Base-by-base conservation (phyloP, 2,329 filamentous ascomycete genomes). In the Herpotrichia juniperi region DNA sequence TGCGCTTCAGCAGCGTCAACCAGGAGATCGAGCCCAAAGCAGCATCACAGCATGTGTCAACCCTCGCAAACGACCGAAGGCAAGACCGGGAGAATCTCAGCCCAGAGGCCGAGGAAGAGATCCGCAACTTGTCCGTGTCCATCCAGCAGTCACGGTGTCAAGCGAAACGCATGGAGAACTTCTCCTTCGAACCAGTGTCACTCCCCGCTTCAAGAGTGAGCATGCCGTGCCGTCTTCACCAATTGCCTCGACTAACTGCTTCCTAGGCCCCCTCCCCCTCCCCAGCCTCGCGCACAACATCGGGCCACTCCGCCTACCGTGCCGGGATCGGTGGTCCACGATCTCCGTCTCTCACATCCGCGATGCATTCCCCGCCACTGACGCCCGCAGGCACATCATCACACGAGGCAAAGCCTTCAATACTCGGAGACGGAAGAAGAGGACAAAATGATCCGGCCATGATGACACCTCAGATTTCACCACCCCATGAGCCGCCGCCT, bases 181-280 rank as follows among this genome's bases (percentile, higher is more conserved):
- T 91, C 75, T 87, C 89, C 37, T 97, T 93, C 68, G 93, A 97
- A 71, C 88, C 93, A 28, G 87, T 96, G 58, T 97, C 94, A 30
- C 81, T 97, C 46, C 93, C 94, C 31, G 82, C 85, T 26, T 93
- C 91, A 40, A 84, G 90, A 76, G 91, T 93, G 86, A 76, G 88
- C 83, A 61, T 46, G 17, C 58, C 19, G 59, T 75, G 75, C 46
- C 74, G 74, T 35, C 14, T 32, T 26, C 46, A 22, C 8, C 25
- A 48, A 30, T 32, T 44, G 51, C 21, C 50, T 49, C 17, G 50
- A 61, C 70, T 69, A 59, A 69, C 67, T 63, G 62, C 51, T 56
- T 28, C 43, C 43, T 57, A 79, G 77, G 76, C 77, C 25, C 73
- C 76, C 21, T 87, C 86, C 46, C 76, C 75, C 42, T 68, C 73